A percentile compares a stretch with the other conserved stretches of the same genome.
phyloP scores from a whole-genome alignment of 2,329 filamentous ascomycete genomes.

The Aspergillus transmontanensis region DNA sequence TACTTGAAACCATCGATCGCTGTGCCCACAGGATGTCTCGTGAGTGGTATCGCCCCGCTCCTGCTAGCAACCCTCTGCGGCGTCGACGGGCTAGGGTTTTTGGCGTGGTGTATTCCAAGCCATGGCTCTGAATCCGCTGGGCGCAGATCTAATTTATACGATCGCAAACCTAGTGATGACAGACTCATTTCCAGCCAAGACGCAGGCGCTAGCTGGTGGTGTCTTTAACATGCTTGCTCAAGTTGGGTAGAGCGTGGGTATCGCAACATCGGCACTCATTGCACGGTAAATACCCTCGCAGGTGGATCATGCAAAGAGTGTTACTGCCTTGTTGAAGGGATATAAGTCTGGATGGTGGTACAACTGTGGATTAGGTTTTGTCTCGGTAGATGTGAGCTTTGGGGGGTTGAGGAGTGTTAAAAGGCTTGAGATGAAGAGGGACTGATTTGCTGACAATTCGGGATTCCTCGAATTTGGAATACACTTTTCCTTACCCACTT shows the following conservation, averaged over 20 bases:
- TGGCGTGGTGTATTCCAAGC: neutral
- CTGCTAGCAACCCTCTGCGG: too few relatives aligned
- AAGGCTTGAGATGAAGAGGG: neutral
- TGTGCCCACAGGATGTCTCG: too few relatives aligned
- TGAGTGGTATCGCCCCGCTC: too few relatives aligned
- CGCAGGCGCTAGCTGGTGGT: neutral
- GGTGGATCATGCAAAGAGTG: neutral
- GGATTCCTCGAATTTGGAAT: neutral
- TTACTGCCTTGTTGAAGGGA: neutral
- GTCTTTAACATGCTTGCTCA: neutral
- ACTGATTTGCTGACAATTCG: neutral
- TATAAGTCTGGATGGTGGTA: slow-evolving; percentile 2
- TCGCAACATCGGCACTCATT: neutral
- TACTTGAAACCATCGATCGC: too few relatives aligned
- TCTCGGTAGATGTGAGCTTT: neutral
- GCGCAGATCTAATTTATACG: neutral
- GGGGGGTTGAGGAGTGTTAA: neutral
- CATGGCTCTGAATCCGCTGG: neutral
- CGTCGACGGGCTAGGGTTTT: neutral
- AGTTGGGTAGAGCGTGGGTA: neutral
- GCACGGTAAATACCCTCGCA: neutral
- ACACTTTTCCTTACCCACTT: neutral
- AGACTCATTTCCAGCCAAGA: neutral
- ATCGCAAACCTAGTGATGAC: neutral
- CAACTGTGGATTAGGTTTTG: neutral